A percentile compares a stretch with the other conserved stretches of the same genome.
phyloP scores from a whole-genome alignment of 1,284 basidiomycete genomes.

The Ustilago trichophora region DNA sequence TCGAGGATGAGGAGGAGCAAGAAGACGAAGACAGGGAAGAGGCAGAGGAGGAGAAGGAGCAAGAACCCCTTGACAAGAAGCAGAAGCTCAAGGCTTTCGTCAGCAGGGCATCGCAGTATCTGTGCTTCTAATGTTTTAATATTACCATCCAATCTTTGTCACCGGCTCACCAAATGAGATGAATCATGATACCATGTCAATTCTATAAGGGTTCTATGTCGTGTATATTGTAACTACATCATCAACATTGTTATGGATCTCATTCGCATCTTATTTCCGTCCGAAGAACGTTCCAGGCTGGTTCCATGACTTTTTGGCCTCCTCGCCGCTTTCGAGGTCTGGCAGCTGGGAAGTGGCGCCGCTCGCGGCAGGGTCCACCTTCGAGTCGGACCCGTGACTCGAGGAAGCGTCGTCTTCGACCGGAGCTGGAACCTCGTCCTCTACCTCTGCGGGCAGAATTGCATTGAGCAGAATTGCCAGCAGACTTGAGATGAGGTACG shows the following conservation, averaged over 20 bases:
- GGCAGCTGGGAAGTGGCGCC: conserved; percentile 7
- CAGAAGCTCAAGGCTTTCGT: conserved; percentile 15
- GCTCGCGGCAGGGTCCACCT: not conserved
- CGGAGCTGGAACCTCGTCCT: conserved; percentile 1
- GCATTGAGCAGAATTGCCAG: conserved; percentile 34
- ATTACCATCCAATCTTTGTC: too few species aligned
- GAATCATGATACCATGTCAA: too few species aligned
- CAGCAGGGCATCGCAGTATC: conserved; percentile 30
- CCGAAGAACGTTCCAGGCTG: conserved; percentile 22
- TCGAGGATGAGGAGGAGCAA: conserved; percentile 34
- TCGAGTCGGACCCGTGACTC: conserved; percentile 3
- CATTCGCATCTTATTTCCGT: not conserved
- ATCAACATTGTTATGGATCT: conserved; percentile 3
- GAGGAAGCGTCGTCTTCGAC: conserved; percentile 14
- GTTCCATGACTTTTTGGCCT: conserved; percentile 13
- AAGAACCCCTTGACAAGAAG: conserved; percentile 6
- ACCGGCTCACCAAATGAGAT: too few species aligned
- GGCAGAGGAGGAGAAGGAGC: conserved; percentile 2
- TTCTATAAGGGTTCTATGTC: not conserved
- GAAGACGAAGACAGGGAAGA: conserved; percentile 3
- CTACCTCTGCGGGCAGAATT: conserved; percentile 19
- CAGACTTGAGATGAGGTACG: conserved; percentile 36
- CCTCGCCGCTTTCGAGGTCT: conserved; percentile 16
- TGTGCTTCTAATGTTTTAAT: conserved; percentile 37
- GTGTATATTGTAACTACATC: not conserved